Conservation (phyloP, 2,329 filamentous ascomycete genomes). For the Claviceps purpurea region DNA sequence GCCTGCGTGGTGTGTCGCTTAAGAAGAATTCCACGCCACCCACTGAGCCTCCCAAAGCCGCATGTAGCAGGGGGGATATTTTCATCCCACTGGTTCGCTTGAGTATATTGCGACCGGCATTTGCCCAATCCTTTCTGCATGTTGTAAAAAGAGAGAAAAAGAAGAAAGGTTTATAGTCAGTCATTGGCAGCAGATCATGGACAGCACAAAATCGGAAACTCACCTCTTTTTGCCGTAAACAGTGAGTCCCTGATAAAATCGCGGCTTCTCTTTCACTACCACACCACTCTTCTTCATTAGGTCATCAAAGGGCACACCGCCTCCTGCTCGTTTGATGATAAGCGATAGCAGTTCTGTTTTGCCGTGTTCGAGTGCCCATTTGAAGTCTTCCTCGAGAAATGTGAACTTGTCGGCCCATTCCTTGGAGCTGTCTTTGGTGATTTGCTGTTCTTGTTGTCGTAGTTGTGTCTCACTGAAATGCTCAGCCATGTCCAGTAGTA, state of each 20-base stretch:
- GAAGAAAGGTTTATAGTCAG: background rate
- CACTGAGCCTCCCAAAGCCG: slow-evolving; percentile 44
- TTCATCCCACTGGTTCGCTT: slow-evolving; percentile 25
- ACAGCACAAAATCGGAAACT: background rate
- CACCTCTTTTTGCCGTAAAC: slow-evolving; percentile 60
- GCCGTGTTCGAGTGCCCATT: slow-evolving; percentile 29
- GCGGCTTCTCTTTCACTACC: slow-evolving; percentile 48
- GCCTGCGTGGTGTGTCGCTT: slow-evolving; percentile 52
- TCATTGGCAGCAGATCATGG: background rate
- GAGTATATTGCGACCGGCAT: slow-evolving; percentile 38
- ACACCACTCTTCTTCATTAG: slow-evolving; percentile 54
- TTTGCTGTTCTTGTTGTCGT: background rate
- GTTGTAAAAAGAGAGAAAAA: background rate
- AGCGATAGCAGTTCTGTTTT: slow-evolving; percentile 45
- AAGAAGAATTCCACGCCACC: slow-evolving; percentile 65
- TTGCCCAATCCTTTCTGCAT: slow-evolving; percentile 54
- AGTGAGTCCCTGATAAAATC: slow-evolving; percentile 63
- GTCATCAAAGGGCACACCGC: slow-evolving; percentile 54
- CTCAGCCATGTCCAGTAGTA: slow-evolving; percentile 41
- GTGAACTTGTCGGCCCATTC: slow-evolving; percentile 19
- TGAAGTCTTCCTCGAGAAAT: slow-evolving; percentile 29
- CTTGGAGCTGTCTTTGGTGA: slow-evolving; percentile 19
- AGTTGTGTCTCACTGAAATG: slow-evolving; percentile 28
- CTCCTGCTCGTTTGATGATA: slow-evolving; percentile 53
- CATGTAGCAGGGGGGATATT: slow-evolving; percentile 46